A percentile compares a stretch with the other conserved stretches of the same genome.
Evolutionary conservation across 805 yeast genomes (phyloP).

Genomic region (Wickerhamomyces mucosus): DNA sequence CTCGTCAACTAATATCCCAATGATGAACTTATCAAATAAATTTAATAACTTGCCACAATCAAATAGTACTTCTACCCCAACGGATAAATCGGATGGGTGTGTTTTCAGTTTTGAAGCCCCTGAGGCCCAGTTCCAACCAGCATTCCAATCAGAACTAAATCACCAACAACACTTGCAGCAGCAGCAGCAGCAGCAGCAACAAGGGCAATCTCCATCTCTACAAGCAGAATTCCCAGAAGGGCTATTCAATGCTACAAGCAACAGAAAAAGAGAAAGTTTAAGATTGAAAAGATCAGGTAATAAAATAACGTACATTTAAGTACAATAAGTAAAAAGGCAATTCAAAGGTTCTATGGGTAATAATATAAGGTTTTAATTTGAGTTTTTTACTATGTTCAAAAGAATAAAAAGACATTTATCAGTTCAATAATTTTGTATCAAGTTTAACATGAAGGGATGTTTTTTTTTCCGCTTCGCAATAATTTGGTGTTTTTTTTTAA

Average conservation of each 20-base stretch:
- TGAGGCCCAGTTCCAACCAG: conserved; percentile 13
- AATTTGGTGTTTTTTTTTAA: no score
- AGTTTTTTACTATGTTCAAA: no score
- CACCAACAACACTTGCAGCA: conserved; percentile 7
- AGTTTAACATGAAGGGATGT: no score
- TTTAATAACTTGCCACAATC: conserved; percentile 5
- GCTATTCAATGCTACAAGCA: conserved; percentile 34
- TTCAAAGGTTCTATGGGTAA: no score
- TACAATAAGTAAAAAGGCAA: no score
- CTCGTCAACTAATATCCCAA: conserved; percentile 12
- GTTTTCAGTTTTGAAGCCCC: no score
- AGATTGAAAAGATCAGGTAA: conserved; percentile 35
- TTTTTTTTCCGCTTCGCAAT: no score
- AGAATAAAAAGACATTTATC: no score
- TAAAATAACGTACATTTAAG: conserved; percentile 11
- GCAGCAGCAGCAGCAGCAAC: conserved; percentile 7
- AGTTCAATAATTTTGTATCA: no score
- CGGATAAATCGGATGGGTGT: no score
- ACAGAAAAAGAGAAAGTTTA: conserved; percentile 43
- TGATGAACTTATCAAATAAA: conserved; percentile 13
- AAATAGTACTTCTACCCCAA: conserved; percentile 2
- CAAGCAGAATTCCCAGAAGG: conserved; percentile 16
- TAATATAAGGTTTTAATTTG: no score
- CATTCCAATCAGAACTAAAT: conserved; percentile 13
- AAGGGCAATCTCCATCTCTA: conserved; percentile 2